Conservation (phyloP, 2,329 filamentous ascomycete genomes). For the Lomentospora prolificans region DNA sequence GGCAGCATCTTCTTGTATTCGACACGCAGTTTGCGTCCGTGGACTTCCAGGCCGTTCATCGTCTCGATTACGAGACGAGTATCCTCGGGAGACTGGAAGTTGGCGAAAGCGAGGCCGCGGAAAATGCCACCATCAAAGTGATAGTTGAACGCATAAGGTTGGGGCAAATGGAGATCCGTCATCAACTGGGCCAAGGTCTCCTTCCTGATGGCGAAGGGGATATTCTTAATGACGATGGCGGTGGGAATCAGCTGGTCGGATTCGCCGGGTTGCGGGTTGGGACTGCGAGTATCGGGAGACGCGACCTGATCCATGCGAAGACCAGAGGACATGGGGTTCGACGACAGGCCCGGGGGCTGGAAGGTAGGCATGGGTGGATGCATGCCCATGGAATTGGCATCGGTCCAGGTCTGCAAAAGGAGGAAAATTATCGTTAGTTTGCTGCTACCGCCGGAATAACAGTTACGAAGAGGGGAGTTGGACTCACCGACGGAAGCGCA, state of each 20-base stretch:
- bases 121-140: conserved; percentile 99
- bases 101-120: conserved; percentile 89
- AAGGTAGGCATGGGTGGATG: conserved; percentile 27
- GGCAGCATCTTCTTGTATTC: conserved; percentile 99
- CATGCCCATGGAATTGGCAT: conserved; percentile 29
- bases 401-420: conserved; percentile 37
- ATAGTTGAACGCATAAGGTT: conserved; percentile 98
- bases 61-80: conserved; percentile 85
- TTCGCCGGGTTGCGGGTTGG: conserved; percentile 36
- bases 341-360: conserved; percentile 22
- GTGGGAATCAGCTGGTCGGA: conserved; percentile 90
- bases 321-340: conserved; percentile 26
- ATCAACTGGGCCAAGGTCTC: conserved; percentile 88
- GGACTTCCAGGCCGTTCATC: conserved; percentile 92
- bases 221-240: conserved; percentile 99
- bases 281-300: conserved; percentile 19
- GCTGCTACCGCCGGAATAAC: too few relatives aligned
- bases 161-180: conserved; percentile 84
- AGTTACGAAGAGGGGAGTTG: neutral
- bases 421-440: conserved; percentile 8
- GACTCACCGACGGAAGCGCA: conserved; percentile 65
- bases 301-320: conserved; percentile 30
- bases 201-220: conserved; percentile 96
- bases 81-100: conserved; percentile 93
- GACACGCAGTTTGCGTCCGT: conserved; percentile 86